Percentiles rank a stretch among this genome's conserved stretches.
Conservation (phyloP, 495 filamentous ascomycete genomes). For the Talaromyces nanjingensis region DNA sequence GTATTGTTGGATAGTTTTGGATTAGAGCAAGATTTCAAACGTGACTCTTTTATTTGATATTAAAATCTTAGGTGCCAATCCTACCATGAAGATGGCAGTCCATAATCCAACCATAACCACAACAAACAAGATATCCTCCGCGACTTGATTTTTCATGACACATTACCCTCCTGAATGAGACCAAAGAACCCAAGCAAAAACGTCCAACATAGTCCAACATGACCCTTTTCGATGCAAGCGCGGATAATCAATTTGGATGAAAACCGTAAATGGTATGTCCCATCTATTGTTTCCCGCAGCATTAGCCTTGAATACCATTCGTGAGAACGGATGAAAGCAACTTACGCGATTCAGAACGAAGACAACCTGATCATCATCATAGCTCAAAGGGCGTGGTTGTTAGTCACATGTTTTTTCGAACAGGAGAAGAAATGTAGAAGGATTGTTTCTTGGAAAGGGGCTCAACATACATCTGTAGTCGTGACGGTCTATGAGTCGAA, state of each 20-base stretch:
- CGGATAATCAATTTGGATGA: background rate
- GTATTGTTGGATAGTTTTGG: background rate
- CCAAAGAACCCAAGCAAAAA: no score
- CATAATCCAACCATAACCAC: background rate
- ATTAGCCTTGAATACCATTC: background rate
- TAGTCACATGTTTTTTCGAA: background rate
- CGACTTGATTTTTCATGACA: background rate
- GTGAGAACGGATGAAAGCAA: background rate
- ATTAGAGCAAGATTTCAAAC: background rate
- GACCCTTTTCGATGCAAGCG: no score
- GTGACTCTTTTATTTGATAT: background rate
- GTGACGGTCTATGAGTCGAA: background rate
- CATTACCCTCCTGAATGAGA: no score
- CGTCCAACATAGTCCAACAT: background rate
- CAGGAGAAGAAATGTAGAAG: background rate
- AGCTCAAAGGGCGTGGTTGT: background rate
- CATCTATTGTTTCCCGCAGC: background rate
- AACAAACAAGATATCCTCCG: background rate
- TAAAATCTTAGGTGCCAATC: background rate
- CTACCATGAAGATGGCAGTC: background rate
- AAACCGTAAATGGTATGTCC: background rate
- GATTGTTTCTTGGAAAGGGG: background rate
- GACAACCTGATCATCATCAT: conserved; percentile 43
- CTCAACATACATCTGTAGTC: background rate
- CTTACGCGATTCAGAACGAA: conserved; percentile 47